phyloP scores from a whole-genome alignment of 108 stramenopile genomes.

The Skeletonema menzelii region DNA sequence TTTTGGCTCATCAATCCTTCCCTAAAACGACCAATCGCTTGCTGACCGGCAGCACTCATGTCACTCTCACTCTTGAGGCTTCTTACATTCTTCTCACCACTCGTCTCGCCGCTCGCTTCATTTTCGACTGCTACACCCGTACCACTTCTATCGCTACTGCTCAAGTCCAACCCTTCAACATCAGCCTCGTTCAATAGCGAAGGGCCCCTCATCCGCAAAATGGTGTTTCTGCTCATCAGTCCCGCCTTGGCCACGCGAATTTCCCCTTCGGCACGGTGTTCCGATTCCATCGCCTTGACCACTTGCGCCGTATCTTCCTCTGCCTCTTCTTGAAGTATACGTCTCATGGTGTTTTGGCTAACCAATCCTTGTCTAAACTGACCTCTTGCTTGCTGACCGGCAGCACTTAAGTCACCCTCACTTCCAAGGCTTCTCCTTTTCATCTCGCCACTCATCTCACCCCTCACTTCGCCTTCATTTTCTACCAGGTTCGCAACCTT shows the following conservation, averaged over 20 bases:
- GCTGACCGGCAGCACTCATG: too few relatives aligned
- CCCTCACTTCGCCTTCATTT: too few relatives aligned
- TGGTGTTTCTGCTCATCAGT: background rate
- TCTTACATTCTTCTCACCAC: too few relatives aligned
- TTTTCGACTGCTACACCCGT: too few relatives aligned
- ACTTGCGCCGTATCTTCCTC: background rate
- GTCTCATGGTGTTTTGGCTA: background rate
- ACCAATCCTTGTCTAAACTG: background rate
- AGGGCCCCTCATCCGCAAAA: background rate
- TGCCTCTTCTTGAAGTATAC: background rate
- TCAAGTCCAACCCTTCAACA: background rate
- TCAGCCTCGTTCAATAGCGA: background rate
- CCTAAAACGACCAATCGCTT: too few relatives aligned
- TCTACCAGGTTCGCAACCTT: too few relatives aligned
- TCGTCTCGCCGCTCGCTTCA: too few relatives aligned
- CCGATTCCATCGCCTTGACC: background rate
- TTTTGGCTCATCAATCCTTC: background rate
- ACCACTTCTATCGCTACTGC: too few relatives aligned
- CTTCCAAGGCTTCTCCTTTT: too few relatives aligned
- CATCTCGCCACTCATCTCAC: too few relatives aligned
- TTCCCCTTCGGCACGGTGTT: constrained; percentile 9
- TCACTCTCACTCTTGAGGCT: too few relatives aligned
- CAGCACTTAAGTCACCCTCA: too few relatives aligned
- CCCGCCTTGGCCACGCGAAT: background rate
- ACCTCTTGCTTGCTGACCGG: background rate